Evolutionary conservation across 2,329 filamentous ascomycete genomes (phyloP).

Genomic region (Emergomyces africanus): DNA sequence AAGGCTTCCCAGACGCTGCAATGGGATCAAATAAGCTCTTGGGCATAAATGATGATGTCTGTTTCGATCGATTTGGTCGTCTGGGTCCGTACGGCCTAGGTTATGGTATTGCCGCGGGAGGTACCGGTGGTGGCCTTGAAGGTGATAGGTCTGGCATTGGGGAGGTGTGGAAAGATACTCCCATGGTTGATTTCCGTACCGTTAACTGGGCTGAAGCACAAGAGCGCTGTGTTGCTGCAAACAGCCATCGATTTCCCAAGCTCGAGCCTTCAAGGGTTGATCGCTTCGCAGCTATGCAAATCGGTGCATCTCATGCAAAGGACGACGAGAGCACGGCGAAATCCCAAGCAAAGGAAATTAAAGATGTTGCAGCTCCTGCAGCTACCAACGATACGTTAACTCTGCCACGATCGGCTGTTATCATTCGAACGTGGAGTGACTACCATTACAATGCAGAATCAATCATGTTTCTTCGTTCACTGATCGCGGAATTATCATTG

Average conservation of each 20-base stretch:
- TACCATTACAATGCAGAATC: slow-evolving; percentile 68
- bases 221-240: slow-evolving; percentile 57
- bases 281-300: slow-evolving; percentile 18
- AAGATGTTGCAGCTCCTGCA: neutral
- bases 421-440: slow-evolving; percentile 69
- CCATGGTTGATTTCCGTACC: slow-evolving; percentile 62
- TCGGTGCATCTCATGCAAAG: slow-evolving; percentile 9
- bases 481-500: slow-evolving; percentile 67
- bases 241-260: slow-evolving; percentile 53
- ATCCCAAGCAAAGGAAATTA: slow-evolving; percentile 8
- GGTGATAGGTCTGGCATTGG: slow-evolving; percentile 74
- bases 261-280: slow-evolving; percentile 21
- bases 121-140: slow-evolving; percentile 71
- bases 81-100: slow-evolving; percentile 83
- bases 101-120: slow-evolving; percentile 66
- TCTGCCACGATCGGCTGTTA: slow-evolving; percentile 53
- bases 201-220: slow-evolving; percentile 73
- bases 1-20: slow-evolving; percentile 71
- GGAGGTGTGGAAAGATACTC: slow-evolving; percentile 57
- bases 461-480: slow-evolving; percentile 65
- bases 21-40: slow-evolving; percentile 79
- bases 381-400: slow-evolving; percentile 1
- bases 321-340: too few relatives aligned
- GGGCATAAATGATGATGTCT: slow-evolving; percentile 69
- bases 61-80: slow-evolving; percentile 83